Evolutionary conservation across 345 rosid genomes (phyloP).

Genomic region (Aethionema arabicum): DNA sequence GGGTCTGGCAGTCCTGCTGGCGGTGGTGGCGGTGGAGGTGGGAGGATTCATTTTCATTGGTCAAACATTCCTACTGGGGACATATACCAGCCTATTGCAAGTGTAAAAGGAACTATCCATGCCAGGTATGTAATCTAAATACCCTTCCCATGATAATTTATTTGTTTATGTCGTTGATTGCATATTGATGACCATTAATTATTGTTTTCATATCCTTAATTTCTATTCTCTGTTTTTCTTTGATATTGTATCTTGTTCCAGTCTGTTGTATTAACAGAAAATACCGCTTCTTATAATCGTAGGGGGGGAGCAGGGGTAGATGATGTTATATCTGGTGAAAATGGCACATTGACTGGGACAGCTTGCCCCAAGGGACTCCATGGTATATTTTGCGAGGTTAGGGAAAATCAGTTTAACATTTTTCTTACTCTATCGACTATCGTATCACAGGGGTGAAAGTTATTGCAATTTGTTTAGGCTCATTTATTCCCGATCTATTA

Average conservation of each 20-base stretch:
- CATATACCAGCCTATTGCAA: slow-evolving; percentile 96
- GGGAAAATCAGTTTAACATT: slow-evolving; percentile 1
- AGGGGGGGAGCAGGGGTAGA: slow-evolving; percentile 79
- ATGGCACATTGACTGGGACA: slow-evolving; percentile 87
- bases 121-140: slow-evolving; percentile 52
- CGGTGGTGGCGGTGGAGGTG: slow-evolving; percentile 97
- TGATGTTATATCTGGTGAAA: slow-evolving; percentile 58
- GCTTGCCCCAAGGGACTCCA: slow-evolving; percentile 92
- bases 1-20: slow-evolving; percentile 82
- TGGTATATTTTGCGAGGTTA: slow-evolving; percentile 87
- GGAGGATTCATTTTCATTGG: slow-evolving; percentile 99
- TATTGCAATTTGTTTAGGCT: slow-evolving; percentile 5
- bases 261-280: slow-evolving; percentile 20
- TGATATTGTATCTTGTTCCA: slow-evolving; percentile 6
- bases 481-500: slow-evolving; percentile 12
- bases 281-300: slow-evolving; percentile 20
- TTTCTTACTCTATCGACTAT: slow-evolving; percentile 15
- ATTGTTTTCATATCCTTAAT: neutral
- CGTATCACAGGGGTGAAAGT: slow-evolving; percentile 2
- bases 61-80: slow-evolving; percentile 95
- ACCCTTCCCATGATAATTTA: slow-evolving; percentile 8
- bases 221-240: slow-evolving; percentile 4
- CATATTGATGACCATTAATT: neutral
- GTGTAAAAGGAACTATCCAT: slow-evolving; percentile 67
- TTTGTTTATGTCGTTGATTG: slow-evolving; percentile 6